These are phyloP conservation scores for Torulaspora indica DNA, from an alignment of 805 yeast genomes.

Conservation along the genomic window DNA sequence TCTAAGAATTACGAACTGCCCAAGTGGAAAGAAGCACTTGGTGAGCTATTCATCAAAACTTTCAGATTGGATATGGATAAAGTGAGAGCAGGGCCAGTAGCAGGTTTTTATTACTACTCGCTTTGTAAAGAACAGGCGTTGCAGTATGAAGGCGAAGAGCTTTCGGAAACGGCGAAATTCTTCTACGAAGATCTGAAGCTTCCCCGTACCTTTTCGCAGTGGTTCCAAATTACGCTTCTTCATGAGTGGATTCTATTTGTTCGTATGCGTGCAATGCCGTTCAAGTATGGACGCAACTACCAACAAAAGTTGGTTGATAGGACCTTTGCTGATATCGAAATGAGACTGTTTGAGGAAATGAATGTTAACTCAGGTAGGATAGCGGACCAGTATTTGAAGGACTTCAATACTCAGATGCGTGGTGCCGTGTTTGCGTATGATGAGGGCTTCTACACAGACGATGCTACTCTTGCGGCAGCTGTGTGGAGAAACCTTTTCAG, in stretches of 20 bases:
- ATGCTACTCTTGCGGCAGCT: constrained; percentile 71
- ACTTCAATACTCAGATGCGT: constrained; percentile 81
- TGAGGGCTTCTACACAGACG: constrained; percentile 81
- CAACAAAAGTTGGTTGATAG: constrained; percentile 90
- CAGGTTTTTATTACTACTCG: constrained; percentile 82
- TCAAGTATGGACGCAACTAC: constrained; percentile 78
- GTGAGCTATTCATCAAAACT: constrained; percentile 54
- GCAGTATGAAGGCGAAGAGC: constrained; percentile 66
- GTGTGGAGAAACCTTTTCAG: constrained; percentile 89
- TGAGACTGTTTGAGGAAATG: constrained; percentile 79
- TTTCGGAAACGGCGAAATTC: constrained; percentile 69
- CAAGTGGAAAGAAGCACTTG: constrained; percentile 51
- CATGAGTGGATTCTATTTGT: constrained; percentile 93
- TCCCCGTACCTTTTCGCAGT: constrained; percentile 87
- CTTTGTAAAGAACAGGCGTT: constrained; percentile 83
- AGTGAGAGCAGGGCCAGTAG: constrained; percentile 88
- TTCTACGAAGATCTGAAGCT: constrained; percentile 80
- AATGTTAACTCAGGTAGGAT: constrained; percentile 75
- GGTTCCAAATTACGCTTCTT: constrained; percentile 88
- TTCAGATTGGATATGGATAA: constrained; percentile 87
- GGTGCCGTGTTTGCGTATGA: constrained; percentile 90
- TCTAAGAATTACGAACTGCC: constrained; percentile 40
- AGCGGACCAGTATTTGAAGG: constrained; percentile 81
- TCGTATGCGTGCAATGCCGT: constrained; percentile 95
- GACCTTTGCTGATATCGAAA: constrained; percentile 84